A percentile compares a stretch with the other conserved stretches of the same genome.
These are phyloP conservation scores for Russula vinacea DNA, from an alignment of 768 basidiomycete species.

Conservation along the genomic window DNA sequence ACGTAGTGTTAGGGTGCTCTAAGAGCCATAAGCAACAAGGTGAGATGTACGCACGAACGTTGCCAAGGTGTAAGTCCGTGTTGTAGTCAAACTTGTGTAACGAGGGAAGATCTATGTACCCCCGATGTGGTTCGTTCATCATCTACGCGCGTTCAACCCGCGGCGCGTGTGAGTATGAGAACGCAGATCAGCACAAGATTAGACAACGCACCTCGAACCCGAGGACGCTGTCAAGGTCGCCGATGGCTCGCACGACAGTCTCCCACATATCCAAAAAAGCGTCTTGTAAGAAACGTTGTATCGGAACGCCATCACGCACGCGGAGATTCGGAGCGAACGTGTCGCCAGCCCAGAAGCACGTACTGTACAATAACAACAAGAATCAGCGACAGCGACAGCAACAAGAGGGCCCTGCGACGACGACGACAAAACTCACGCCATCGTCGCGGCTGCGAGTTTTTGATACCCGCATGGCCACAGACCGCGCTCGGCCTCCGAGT, in stretches of 20 bases:
- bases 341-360: conserved; percentile 91
- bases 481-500: conserved; percentile 73
- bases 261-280: conserved; percentile 79
- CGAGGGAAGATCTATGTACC: conserved; percentile 80
- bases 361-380: conserved; percentile 44
- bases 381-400: background rate
- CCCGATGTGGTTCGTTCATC: conserved; percentile 93
- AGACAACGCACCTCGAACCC: conserved; percentile 74
- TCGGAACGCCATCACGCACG: conserved; percentile 53
- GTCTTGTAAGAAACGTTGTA: conserved; percentile 82
- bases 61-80: conserved; percentile 83
- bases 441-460: conserved; percentile 88
- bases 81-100: conserved; percentile 90
- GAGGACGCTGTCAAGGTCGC: conserved; percentile 71
- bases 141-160: conserved; percentile 46
- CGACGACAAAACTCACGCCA: conserved; percentile 60
- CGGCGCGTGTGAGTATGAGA: background rate
- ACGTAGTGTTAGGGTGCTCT: background rate
- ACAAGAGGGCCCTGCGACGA: background rate
- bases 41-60: conserved; percentile 56
- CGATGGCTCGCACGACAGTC: conserved; percentile 60
- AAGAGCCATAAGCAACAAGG: no score
- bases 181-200: background rate
- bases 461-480: conserved; percentile 94
- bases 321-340: conserved; percentile 75